Percentiles rank a stretch among this genome's conserved stretches.
phyloP scores from a whole-genome alignment of 192 early-diverging fungal genomes.

The Gorgonomyces haynaldii region DNA sequence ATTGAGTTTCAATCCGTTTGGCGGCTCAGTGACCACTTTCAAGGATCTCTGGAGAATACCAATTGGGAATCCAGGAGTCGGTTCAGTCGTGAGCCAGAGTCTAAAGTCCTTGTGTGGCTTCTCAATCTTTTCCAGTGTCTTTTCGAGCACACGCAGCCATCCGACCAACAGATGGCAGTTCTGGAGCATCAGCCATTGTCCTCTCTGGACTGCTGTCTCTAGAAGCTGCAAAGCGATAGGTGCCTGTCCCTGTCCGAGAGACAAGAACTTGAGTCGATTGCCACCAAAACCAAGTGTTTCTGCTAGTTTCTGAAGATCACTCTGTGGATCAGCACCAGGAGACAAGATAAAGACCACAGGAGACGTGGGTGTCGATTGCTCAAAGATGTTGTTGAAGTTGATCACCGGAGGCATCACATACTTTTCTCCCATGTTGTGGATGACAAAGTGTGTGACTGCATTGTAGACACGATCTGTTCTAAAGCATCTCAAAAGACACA shows the following conservation, averaged over 20 bases:
- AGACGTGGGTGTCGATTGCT: slow-evolving; percentile 45
- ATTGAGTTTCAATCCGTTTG: slow-evolving; percentile 49
- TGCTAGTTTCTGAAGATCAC: slow-evolving; percentile 48
- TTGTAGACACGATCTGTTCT: slow-evolving; percentile 49
- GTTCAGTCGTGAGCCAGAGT: slow-evolving; percentile 51
- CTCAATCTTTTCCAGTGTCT: slow-evolving; percentile 52
- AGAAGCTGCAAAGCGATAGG: slow-evolving; percentile 49
- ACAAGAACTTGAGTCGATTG: slow-evolving; percentile 46
- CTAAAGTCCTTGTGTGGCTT: slow-evolving; percentile 50
- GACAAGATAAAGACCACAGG: slow-evolving; percentile 50
- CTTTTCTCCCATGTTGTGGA: slow-evolving; percentile 51
- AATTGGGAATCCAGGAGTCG: slow-evolving; percentile 44
- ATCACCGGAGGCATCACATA: slow-evolving; percentile 57
- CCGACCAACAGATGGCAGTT: slow-evolving; percentile 48
- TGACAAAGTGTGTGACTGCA: slow-evolving; percentile 50
- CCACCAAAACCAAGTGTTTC: slow-evolving; percentile 48
- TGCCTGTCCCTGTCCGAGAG: slow-evolving; percentile 51
- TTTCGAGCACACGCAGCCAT: slow-evolving; percentile 44
- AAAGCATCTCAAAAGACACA: slow-evolving; percentile 48
- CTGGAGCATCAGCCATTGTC: slow-evolving; percentile 55
- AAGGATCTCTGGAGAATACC: slow-evolving; percentile 50
- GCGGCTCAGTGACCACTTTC: slow-evolving; percentile 54
- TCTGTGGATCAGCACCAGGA: slow-evolving; percentile 55
- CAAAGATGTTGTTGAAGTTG: slow-evolving; percentile 54
- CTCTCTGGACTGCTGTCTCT: slow-evolving; percentile 47